phyloP scores from a whole-genome alignment of 2,329 filamentous ascomycete genomes.

The Alternaria novae-zelandiae region DNA sequence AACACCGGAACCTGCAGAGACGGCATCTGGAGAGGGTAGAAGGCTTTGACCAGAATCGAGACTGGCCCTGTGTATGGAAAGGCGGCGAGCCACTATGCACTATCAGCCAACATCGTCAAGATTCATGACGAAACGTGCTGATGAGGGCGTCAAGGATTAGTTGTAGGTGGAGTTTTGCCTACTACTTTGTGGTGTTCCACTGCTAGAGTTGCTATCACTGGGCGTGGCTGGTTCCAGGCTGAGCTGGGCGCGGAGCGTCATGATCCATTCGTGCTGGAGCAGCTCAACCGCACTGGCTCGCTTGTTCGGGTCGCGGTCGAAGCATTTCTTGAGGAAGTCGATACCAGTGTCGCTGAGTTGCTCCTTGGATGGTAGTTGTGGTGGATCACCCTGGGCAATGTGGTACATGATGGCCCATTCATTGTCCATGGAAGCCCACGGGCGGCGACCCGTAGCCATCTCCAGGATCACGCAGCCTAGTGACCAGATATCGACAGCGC shows the following conservation, averaged over 20 bases:
- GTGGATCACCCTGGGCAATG: constrained; percentile 95
- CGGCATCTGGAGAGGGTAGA: background rate
- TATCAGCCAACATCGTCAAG: background rate
- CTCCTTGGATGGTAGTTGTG: constrained; percentile 79
- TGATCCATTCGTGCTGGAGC: constrained; percentile 90
- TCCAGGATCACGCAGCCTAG: constrained; percentile 95
- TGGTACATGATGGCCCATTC: constrained; percentile 99
- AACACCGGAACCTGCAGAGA: background rate
- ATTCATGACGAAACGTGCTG: background rate
- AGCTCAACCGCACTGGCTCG: constrained; percentile 85
- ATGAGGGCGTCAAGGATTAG: constrained; percentile 14
- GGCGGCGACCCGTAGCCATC: constrained; percentile 93
- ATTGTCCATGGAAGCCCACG: constrained; percentile 96
- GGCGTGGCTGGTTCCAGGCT: constrained; percentile 56
- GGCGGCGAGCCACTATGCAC: constrained; percentile 7
- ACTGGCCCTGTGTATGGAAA: constrained; percentile 4
- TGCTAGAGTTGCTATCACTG: constrained; percentile 37
- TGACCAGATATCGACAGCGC: constrained; percentile 94
- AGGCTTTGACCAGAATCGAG: background rate
- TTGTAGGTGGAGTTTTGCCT: constrained; percentile 46
- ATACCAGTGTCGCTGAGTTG: constrained; percentile 85
- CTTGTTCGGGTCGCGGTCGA: constrained; percentile 79
- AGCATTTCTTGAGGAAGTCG: constrained; percentile 88
- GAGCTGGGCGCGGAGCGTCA: constrained; percentile 55
- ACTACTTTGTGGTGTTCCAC: constrained; percentile 20